Evolutionary conservation across 2,329 filamentous ascomycete genomes (phyloP), one percentile per base, ranked within the genome.

Genomic region (Cordyceps cateniannulata): DNA sequence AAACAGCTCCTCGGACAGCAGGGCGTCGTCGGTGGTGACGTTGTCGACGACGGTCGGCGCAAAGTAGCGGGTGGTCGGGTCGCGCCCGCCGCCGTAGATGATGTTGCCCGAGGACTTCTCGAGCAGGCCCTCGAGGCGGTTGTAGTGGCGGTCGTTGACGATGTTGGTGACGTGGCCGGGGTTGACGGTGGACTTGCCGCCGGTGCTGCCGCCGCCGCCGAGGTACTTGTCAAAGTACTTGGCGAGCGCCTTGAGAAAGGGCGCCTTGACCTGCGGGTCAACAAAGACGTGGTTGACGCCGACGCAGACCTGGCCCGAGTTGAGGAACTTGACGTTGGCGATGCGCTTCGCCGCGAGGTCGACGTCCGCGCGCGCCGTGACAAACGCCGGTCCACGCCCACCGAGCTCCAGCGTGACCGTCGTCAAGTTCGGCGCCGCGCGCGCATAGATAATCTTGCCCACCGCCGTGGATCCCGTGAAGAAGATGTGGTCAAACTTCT

Each of bases 1-100:
- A 62, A 80, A 79, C 18, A 80, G 65, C 66, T 80, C 78, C 63
- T 79, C 75, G 20, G 70, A 70, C 5, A 81, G 65, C 1, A 80
- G 69, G 0, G 72, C 62, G 62, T 80, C 77, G 47, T 60, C 51
- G n/a, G 61, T 48, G 6, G 66, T 68, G 16, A 78, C 71, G 59
- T 72, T 67, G 22, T 69, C 68, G 7, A 79, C 72, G 35, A 79
- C 66, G 3, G 75, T 76, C 6, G 76, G 74, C 2, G 70, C 64
- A 45, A 78, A 69, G 56, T 68, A 71, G 25, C 66, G 67, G 3
- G 66, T 71, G 16, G 63, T 62, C 7, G 64, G 66, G 59, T 75
- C 67, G 7, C 68, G 64, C 12, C 68, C 63, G 47, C 73, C 75
- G 20, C 71, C 73, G 62, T 72, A 72, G 18, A 72, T 67, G 16